Base-by-base conservation (phyloP, 345 rosid genomes). In the Draba incana region DNA sequence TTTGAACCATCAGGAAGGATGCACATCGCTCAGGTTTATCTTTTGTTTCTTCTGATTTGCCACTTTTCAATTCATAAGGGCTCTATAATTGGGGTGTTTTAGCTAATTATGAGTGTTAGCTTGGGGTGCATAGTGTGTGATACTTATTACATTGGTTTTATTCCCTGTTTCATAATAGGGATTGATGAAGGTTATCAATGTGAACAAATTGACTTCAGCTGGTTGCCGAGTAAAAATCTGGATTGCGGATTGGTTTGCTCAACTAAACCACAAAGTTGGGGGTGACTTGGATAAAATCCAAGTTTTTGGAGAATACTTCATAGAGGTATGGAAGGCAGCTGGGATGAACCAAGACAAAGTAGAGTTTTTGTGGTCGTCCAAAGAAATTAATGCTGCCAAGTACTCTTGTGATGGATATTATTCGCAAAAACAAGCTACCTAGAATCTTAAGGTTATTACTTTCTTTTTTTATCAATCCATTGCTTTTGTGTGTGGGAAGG, bases 241-340 rank as follows among this genome's bases (percentile, higher is more conserved):
- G 98, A 83, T 93, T 60, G 97, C 97, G 0, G 98, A 93, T 75
- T 93, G 98, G 98, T 93, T 88, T 88, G 98, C 98, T 7, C 89
- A 87, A 64, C 69, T 92, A 55, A 92, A 92, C 76, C 86, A 88
- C 81, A 92, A 92, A 81, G 81, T 86, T 96, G 97, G 85, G 0
- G 94, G 96, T 43, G 96, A 92, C 68, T 62, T 92, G 83, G 83
- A 86, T 80, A 86, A 90, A 57, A 90, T 92, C 57, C 79, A 75
- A 70, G 78, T 83, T 1, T 84, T 92, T 30, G 97, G 97, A 16
- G 79, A 60, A n/a, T 90, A 90, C 33, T 64, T 86, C 68, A 83
- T 84, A 66, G 92, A 92, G 81, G 85, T 88, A 68, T 90, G 96
- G 90, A 83, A 85, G 71, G 92, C 89, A 10, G 90, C 78, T 31